phyloP scores from a whole-genome alignment of 371 early-diverging fungal species.

The Mortierella sp. region DNA sequence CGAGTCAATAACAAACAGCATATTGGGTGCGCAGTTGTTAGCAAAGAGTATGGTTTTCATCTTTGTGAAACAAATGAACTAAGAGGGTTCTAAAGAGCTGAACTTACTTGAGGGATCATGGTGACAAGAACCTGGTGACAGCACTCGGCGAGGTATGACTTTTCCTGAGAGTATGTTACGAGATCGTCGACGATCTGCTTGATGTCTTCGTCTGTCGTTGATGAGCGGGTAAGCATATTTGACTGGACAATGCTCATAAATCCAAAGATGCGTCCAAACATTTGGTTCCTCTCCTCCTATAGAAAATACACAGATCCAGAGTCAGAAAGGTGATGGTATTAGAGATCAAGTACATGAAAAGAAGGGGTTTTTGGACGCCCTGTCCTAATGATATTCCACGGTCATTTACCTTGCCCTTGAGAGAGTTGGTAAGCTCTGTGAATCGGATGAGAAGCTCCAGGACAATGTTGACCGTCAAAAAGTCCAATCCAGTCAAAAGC shows the following conservation, averaged over 20 bases:
- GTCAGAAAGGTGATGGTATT: too few relatives aligned
- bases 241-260: constrained; percentile 83
- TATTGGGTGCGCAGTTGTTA: too few relatives aligned
- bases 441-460: constrained; percentile 75
- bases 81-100: too few relatives aligned
- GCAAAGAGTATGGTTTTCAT: background rate
- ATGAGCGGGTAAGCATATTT: constrained; percentile 75
- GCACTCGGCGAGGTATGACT: constrained; percentile 81
- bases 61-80: background rate
- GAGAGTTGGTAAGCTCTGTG: constrained; percentile 66
- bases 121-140: constrained; percentile 77
- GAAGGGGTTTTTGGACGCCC: background rate
- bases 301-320: background rate
- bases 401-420: constrained; percentile 58
- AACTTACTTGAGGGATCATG: constrained; percentile 65
- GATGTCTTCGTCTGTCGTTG: constrained; percentile 75
- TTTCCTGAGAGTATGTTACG: constrained; percentile 70
- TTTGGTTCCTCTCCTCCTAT: constrained; percentile 89
- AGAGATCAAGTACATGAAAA: background rate
- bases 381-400: background rate
- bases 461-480: constrained; percentile 66
- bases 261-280: constrained; percentile 93
- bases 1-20: background rate
- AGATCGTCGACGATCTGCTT: constrained; percentile 72
- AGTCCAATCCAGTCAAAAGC: constrained; percentile 57